Evolutionary conservation across 352 stramenopile species (phyloP), one percentile per base, ranked within the genome.

Genomic region (Elongisporangium anandrum): DNA sequence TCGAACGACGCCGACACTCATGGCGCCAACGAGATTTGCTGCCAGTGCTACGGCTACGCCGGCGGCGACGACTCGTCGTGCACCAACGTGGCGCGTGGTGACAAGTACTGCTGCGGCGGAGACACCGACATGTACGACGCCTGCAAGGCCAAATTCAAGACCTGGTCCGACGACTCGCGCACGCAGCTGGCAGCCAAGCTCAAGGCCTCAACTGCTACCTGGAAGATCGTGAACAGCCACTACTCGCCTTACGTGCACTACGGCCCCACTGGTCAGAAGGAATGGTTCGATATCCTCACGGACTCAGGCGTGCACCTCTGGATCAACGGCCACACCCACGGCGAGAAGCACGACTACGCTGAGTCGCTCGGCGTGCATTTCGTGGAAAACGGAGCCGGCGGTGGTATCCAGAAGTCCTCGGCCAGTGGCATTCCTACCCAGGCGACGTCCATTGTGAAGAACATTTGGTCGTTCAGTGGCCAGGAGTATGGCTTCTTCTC

Each of bases 401-500:
- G 81, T 10, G 81, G 81, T 59, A 91, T 91, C 52, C 74, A 88
- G 64, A 87, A 80, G 59, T 73, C 86, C 48, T 90, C 82, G 57
- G 70, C 80, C 2, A 86, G 77, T 39, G 80, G 78, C 39, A 88
- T 90, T 26, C 77, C 80, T 0, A 66, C 69, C 21, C 79, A 80
- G 58, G 79, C 77, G 2, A 57, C 68, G 34, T 53, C 59, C 50
- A 72, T 81, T 50, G 64, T 92, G 17, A 64, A 75, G 50, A 84
- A 84, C 16, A 56, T 86, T n/a, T 91, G 81, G 81, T 67, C 72
- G 7, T 83, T 79, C 24, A 73, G 73, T 12, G 76, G 78, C 20
- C 72, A 84, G 48, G 77, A 84, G 57, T 91, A 89, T 21, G 81
- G 79, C 23, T 81, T 89, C 50, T 91, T 92, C 59, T 74, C 75